Evolutionary conservation across 2,329 filamentous ascomycete species (phyloP).

Genomic region (Venturia oleaginea): DNA sequence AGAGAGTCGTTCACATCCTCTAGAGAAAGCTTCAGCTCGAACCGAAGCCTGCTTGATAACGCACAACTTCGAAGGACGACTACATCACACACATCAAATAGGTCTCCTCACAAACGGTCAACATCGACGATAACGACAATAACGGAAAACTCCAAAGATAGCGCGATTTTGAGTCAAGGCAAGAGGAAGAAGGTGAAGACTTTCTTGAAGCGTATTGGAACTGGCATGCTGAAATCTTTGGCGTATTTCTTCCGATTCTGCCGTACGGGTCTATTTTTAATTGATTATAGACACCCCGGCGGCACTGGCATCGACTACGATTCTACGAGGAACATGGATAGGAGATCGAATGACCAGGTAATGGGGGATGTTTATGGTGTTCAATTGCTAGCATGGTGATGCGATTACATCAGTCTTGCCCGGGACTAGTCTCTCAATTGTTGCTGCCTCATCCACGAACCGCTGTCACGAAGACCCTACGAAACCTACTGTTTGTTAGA

Average conservation of each 20-base stretch:
- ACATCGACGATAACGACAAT: neutral
- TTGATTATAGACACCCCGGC: neutral
- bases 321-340: neutral
- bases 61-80: neutral
- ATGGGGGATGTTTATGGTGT: conserved; percentile 3
- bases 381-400: neutral
- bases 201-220: neutral
- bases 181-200: neutral
- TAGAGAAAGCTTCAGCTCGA: neutral
- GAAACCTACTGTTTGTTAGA: too few relatives aligned
- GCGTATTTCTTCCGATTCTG: neutral
- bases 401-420: neutral
- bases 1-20: neutral
- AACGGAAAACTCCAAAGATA: neutral
- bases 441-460: neutral
- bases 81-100: neutral
- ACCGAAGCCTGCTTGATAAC: neutral
- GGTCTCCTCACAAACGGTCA: neutral
- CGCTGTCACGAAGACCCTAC: neutral
- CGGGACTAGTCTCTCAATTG: neutral
- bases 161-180: neutral
- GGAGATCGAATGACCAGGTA: neutral
- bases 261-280: neutral
- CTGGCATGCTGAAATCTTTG: neutral
- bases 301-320: neutral